Percentiles rank a stretch among this genome's conserved stretches.
phyloP scores from a whole-genome alignment of 179 eudicot genomes.

The Kewa caespitosa region DNA sequence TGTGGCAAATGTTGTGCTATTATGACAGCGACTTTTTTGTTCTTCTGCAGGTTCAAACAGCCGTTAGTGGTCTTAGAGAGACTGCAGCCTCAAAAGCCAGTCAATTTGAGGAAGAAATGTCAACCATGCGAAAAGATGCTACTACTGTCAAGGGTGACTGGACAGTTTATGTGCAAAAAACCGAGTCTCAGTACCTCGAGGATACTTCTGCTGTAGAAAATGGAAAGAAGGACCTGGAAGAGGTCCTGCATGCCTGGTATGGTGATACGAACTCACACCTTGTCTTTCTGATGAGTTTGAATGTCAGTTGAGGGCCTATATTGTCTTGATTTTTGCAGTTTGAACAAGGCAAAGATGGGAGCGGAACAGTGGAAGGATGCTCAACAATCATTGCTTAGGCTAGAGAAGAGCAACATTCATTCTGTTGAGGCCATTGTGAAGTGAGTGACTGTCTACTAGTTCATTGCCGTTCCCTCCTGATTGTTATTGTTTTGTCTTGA shows the following conservation, averaged over 20 bases:
- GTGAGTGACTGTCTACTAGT: conserved; percentile 34
- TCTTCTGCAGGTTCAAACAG: conserved; percentile 62
- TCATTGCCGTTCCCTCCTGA: conserved; percentile 7
- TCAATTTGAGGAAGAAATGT: conserved; percentile 71
- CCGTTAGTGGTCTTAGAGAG: conserved; percentile 64
- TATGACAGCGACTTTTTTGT: not conserved
- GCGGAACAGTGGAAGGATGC: conserved; percentile 83
- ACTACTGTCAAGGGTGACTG: conserved; percentile 65
- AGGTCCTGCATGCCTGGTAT: conserved; percentile 71
- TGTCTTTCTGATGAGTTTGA: not conserved
- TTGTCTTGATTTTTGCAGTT: conserved; percentile 37
- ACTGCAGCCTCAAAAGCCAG: conserved; percentile 62
- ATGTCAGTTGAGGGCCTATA: not conserved
- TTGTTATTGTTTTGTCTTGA: not conserved
- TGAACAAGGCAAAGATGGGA: conserved; percentile 67
- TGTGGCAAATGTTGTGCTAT: not conserved
- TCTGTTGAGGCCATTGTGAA: conserved; percentile 66
- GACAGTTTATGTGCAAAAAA: conserved; percentile 53
- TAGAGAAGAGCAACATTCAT: conserved; percentile 70
- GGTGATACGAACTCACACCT: not conserved
- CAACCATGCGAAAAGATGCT: conserved; percentile 63
- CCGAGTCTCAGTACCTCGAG: conserved; percentile 71
- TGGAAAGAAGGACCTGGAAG: conserved; percentile 68
- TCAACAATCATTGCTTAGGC: conserved; percentile 65
- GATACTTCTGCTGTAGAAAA: conserved; percentile 71